Percentiles rank a stretch among this genome's conserved stretches.
phyloP scores from a whole-genome alignment of 495 filamentous ascomycete genomes.

The Stereocaulon alpinum region DNA sequence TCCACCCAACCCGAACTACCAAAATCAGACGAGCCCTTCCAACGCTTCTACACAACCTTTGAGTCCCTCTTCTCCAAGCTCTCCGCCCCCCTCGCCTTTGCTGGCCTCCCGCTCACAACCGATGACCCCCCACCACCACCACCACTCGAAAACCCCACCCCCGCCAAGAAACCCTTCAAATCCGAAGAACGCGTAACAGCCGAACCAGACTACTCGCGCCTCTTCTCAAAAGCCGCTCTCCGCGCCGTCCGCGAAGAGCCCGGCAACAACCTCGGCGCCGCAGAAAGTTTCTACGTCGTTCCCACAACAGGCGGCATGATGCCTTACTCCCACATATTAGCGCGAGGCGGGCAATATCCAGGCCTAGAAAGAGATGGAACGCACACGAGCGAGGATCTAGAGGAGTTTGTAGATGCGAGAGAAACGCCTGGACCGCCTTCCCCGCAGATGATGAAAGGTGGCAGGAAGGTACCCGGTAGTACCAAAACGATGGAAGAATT shows the following conservation, averaged over 20 bases:
- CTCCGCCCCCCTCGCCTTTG: conserved; percentile 83
- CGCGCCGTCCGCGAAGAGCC: conserved; percentile 51
- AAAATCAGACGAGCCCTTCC: conserved; percentile 66
- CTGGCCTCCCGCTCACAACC: conserved; percentile 65
- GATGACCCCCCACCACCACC: conserved; percentile 33
- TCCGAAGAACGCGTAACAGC: conserved; percentile 26
- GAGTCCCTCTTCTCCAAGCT: conserved; percentile 72
- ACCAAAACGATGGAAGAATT: conserved; percentile 69
- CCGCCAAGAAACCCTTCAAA: conserved; percentile 24
- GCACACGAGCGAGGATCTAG: conserved; percentile 47
- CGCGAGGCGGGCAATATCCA: conserved; percentile 58
- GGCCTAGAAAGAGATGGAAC: conserved; percentile 32
- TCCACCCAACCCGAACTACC: conserved; percentile 17
- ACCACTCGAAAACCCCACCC: conserved; percentile 33
- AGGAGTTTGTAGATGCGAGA: conserved; percentile 79
- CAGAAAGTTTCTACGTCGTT: conserved; percentile 91
- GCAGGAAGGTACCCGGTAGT: conserved; percentile 19
- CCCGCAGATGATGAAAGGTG: conserved; percentile 30
- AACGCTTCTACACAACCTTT: conserved; percentile 81
- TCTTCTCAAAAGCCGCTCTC: conserved; percentile 74
- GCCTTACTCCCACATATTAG: conserved; percentile 79
- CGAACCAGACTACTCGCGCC: conserved; percentile 63
- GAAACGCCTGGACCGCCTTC: conserved; percentile 48
- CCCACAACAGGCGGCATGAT: conserved; percentile 80
- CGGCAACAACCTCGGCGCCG: conserved; percentile 39